Base-by-base conservation (phyloP, 75 land plant species). In the Cryptomeria japonica region DNA sequence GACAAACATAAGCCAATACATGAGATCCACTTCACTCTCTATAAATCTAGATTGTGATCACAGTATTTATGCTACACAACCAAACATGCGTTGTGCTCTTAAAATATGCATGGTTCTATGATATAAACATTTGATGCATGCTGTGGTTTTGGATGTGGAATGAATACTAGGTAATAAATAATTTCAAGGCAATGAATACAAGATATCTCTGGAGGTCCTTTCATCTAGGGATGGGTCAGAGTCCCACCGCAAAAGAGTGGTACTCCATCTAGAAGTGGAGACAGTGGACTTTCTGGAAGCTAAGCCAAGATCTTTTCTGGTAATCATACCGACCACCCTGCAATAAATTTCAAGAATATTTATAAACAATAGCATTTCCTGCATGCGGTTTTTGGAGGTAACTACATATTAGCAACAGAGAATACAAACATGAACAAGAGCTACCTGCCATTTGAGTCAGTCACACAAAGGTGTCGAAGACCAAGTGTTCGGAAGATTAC, bases 271-370 rank as follows among this genome's bases (percentile, higher is more conserved):
- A 68, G 15, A 87, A 3, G 44, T 88, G 83, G 22, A 39, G 77
- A 41, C 15, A 61, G 18, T 78, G 83, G 61, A 38, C n/a, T 88
- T 89, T 64, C 87, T 91, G 38, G 87, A 89, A 19, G 92, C 92
- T 68, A 68, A 47, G 25, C 80, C 76, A 28, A 91, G 84, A 87
- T 91, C 91, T 87, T 90, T 91, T 85, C 92, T 90, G 41, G 92
- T 91, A 42, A 91, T 91, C 79, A 91, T 90, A 86, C 92, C 92
- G 25, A 90, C 88, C 64, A 91, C 92, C 86, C 92, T 91, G 91
- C 88, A 91, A 55, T 13, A 11, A 37, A 86, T 58, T 86, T 58
- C 86, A 58, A 76, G 28, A 22, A 16, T 4, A 19, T 79, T 8
- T 86, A 83, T 70, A 36, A 86, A 32, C 6, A 32, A 22, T 70